Evolutionary conservation across 345 rosid genomes (phyloP).

Genomic region (Eucalyptus viminalis): DNA sequence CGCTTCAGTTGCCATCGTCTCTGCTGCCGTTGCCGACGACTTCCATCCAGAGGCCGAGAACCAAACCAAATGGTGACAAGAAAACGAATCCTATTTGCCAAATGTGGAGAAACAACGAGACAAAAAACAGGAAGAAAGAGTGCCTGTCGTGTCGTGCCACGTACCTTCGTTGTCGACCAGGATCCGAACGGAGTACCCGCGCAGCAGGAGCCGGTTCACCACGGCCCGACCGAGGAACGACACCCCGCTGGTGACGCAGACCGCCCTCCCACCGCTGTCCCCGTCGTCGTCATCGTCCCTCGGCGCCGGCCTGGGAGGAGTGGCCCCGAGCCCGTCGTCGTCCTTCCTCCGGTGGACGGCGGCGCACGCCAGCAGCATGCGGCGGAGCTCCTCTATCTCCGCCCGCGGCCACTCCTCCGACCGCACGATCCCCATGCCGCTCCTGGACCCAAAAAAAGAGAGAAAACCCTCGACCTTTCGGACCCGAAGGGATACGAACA

Average conservation of each 20-base stretch:
- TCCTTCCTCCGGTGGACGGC: slow-evolving; percentile 19
- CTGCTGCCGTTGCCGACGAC: not conserved
- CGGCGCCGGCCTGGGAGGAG: not conserved
- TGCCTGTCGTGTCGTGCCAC: not conserved
- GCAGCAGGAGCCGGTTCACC: slow-evolving; percentile 45
- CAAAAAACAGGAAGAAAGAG: not conserved
- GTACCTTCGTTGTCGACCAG: slow-evolving; percentile 49
- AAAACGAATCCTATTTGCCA: not conserved
- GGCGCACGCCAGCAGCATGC: slow-evolving; percentile 26
- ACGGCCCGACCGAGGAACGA: slow-evolving; percentile 63
- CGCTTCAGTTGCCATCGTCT: not conserved
- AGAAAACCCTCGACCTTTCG: not conserved
- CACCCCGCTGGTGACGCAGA: slow-evolving; percentile 77
- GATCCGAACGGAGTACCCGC: slow-evolving; percentile 63
- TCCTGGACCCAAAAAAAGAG: not conserved
- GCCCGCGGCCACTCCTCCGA: slow-evolving; percentile 25
- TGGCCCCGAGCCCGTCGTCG: slow-evolving; percentile 6
- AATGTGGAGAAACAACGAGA: not conserved
- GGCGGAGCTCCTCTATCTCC: slow-evolving; percentile 43
- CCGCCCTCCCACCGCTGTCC: slow-evolving; percentile 8
- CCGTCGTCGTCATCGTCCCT: not conserved
- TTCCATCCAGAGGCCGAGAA: not conserved
- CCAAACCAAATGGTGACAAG: not conserved
- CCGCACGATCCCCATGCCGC: slow-evolving; percentile 31
- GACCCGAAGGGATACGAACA: not conserved